These are phyloP conservation scores for Endoconidiophora laricicola DNA, from an alignment of 2,329 filamentous ascomycete genomes.

Conservation along the genomic window DNA sequence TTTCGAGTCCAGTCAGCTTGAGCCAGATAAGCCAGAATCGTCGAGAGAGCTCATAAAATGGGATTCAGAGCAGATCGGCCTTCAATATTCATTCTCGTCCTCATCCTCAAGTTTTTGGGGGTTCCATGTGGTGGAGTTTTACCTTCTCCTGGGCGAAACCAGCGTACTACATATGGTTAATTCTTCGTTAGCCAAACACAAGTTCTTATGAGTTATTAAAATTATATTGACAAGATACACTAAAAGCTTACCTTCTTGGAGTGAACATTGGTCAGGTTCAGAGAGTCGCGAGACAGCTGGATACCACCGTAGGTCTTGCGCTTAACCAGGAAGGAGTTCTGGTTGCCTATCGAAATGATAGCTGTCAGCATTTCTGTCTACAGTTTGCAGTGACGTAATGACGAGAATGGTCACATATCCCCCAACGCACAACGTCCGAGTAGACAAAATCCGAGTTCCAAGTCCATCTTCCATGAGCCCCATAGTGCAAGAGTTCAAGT, in stretches of 20 bases:
- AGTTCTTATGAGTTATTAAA: not conserved
- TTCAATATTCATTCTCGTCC: not conserved
- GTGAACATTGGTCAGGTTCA: slow-evolving; percentile 88
- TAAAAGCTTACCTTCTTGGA: slow-evolving; percentile 57
- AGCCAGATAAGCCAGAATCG: not conserved
- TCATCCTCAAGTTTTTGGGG: not conserved
- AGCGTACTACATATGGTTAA: slow-evolving; percentile 45
- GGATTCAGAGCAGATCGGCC: not conserved
- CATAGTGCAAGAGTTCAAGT: no score
- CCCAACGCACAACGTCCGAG: not conserved
- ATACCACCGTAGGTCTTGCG: slow-evolving; percentile 61
- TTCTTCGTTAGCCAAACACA: slow-evolving; percentile 20
- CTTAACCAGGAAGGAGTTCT: slow-evolving; percentile 89
- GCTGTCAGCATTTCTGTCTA: slow-evolving; percentile 9
- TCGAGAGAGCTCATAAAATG: not conserved
- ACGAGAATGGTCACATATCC: not conserved
- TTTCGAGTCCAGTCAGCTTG: not conserved
- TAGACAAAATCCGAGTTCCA: slow-evolving; percentile 2
- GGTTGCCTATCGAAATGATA: slow-evolving; percentile 43
- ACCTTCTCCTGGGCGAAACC: slow-evolving; percentile 93
- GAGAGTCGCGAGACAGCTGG: slow-evolving; percentile 83
- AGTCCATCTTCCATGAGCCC: no score
- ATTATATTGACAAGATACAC: not conserved
- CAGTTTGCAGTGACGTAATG: not conserved
- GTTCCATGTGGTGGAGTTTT: slow-evolving; percentile 19